Evolutionary conservation across 495 filamentous ascomycete species (phyloP).

Genomic region (Daldinia concentrica): DNA sequence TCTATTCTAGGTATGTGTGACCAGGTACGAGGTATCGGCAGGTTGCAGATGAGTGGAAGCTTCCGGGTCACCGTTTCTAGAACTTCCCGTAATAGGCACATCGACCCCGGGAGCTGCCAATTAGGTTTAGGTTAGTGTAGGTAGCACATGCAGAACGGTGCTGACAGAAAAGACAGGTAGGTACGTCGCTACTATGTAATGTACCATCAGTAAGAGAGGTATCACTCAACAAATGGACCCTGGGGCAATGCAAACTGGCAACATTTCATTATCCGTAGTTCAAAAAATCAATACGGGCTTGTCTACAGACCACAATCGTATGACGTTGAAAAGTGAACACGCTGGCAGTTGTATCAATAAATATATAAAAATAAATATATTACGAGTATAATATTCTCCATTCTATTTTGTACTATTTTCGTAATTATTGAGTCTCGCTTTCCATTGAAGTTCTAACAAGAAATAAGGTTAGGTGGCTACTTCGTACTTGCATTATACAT

Average conservation of each 20-base stretch:
- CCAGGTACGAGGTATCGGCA: constrained; percentile 13
- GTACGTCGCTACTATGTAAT: not conserved
- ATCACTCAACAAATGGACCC: constrained; percentile 24
- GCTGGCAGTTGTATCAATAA: constrained; percentile 21
- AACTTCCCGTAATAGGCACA: constrained; percentile 25
- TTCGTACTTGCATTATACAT: not conserved
- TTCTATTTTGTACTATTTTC: not conserved
- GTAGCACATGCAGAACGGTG: not conserved
- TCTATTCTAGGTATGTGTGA: not conserved
- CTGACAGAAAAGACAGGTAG: not conserved
- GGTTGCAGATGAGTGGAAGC: not conserved
- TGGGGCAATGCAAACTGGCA: constrained; percentile 40
- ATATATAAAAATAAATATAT: no score
- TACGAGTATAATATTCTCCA: constrained; percentile 1
- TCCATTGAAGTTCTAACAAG: not conserved
- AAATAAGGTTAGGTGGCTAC: not conserved
- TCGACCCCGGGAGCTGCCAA: constrained; percentile 27
- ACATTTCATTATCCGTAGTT: constrained; percentile 42
- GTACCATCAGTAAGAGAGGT: not conserved
- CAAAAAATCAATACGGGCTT: constrained; percentile 28
- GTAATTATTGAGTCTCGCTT: not conserved
- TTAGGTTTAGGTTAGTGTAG: constrained; percentile 9
- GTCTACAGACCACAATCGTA: constrained; percentile 38
- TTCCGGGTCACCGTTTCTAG: constrained; percentile 20
- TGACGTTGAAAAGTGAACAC: constrained; percentile 42